These are phyloP conservation scores for Mortierella antarctica DNA, from an alignment of 192 early-diverging fungal genomes.

Conservation along the genomic window DNA sequence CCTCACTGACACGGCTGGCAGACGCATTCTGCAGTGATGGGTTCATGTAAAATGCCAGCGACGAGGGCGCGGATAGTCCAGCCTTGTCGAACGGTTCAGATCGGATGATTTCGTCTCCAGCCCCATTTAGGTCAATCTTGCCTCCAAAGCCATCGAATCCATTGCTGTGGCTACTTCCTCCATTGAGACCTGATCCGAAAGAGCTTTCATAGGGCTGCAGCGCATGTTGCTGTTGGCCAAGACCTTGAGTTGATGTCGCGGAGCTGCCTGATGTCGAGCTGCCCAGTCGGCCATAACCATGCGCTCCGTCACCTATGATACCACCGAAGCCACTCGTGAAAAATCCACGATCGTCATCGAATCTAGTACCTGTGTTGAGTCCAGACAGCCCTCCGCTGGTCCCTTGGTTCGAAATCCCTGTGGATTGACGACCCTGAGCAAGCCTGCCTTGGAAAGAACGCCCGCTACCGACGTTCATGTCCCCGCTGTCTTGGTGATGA, in stretches of 20 bases:
- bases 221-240: too few relatives aligned
- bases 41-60: slow-evolving; percentile 24
- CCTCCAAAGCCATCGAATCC: slow-evolving; percentile 16
- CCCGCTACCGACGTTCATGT: slow-evolving; percentile 15
- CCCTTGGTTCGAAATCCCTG: slow-evolving; percentile 6
- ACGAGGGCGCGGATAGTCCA: slow-evolving; percentile 9
- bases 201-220: too few relatives aligned
- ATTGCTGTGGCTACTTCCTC: neutral
- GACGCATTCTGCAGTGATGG: neutral
- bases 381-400: slow-evolving; percentile 13
- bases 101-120: neutral
- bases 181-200: too few relatives aligned
- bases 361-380: slow-evolving; percentile 8
- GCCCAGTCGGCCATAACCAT: slow-evolving; percentile 22
- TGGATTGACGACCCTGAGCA: slow-evolving; percentile 7
- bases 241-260: too few relatives aligned
- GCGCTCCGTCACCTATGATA: slow-evolving; percentile 35
- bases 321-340: slow-evolving; percentile 49
- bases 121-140: neutral
- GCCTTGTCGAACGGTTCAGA: neutral
- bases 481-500: slow-evolving; percentile 3
- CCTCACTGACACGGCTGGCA: slow-evolving; percentile 10
- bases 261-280: neutral
- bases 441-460: slow-evolving; percentile 12
- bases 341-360: slow-evolving; percentile 35